A percentile compares a stretch with the other conserved stretches of the same genome.
Evolutionary conservation across 163 green algal species (phyloP).

Genomic region (Coccomyxa subellipsoidea): DNA sequence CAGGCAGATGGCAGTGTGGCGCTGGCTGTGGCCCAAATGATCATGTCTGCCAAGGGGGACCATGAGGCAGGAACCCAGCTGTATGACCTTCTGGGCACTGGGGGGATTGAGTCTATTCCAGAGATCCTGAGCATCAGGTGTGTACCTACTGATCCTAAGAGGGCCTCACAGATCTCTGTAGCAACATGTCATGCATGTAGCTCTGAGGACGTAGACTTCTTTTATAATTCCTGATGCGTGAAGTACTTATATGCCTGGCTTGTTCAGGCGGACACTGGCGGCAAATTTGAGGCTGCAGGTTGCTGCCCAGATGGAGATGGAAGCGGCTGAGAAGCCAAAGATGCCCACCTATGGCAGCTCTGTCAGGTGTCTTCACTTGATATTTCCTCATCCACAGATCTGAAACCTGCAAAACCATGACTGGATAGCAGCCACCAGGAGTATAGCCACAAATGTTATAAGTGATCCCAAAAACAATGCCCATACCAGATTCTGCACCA

Average conservation of each 20-base stretch:
- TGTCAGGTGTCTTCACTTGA: slow-evolving; percentile 33
- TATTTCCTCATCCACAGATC: too few species aligned
- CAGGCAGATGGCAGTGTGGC: slow-evolving; percentile 38
- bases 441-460: too few species aligned
- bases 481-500: too few species aligned
- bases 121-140: slow-evolving; percentile 48
- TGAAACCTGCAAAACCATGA: too few species aligned
- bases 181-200: too few species aligned
- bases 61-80: slow-evolving; percentile 63
- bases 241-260: background rate
- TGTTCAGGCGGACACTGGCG: slow-evolving; percentile 3
- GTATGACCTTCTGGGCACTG: slow-evolving; percentile 67
- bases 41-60: slow-evolving; percentile 32
- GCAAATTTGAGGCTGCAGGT: slow-evolving; percentile 34
- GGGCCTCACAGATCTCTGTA: too few species aligned
- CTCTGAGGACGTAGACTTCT: too few species aligned
- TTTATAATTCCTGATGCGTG: too few species aligned
- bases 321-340: slow-evolving; percentile 34
- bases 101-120: slow-evolving; percentile 53
- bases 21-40: slow-evolving; percentile 29
- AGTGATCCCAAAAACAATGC: too few species aligned
- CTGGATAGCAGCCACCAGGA: too few species aligned
- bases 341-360: slow-evolving; percentile 57
- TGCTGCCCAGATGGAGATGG: slow-evolving; percentile 20
- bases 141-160: background rate